Evolutionary conservation across 331 rosid genomes (phyloP), one percentile per base, ranked within the genome.

Genomic region (Pyrus hybrid): DNA sequence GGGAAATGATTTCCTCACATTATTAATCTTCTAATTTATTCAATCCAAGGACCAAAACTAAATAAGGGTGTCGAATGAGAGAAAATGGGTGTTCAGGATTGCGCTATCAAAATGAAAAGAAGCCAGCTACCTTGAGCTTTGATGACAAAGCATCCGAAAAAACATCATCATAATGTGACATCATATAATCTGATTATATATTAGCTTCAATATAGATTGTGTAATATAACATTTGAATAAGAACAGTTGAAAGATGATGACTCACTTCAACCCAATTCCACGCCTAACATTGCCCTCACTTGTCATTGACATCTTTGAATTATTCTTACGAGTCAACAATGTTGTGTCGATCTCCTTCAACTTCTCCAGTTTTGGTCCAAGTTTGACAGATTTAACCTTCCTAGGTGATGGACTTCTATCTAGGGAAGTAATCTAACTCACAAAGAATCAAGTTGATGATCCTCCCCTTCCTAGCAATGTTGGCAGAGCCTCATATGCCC

Each of bases 351-450:
- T 79, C 68, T 85, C 58, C 79, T 85, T 91, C 83, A 77, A 85
- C 85, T 83, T 82, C 67, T 9, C 86, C 13, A 72, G 0, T 57
- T 88, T 91, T 74, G 26, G 4, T 17, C 73, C 78, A 21, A 85
- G 80, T 77, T 35, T 35, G 21, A 0, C 64, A 18, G 35, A 63
- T 2, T 79, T 87, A 30, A 6, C 43, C 0, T 79, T 90, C 72
- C 69, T 71, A 68, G 88, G 89, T 3, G 96, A 88, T 74, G 87
- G 88, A 7, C 81, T 86, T 64, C 21, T 75, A 12, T 80, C 88
- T 2, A 7, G 28, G 3, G 73, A 68, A 29, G 86, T 76, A 68
- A 74, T 90, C 1, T 85, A 90, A 61, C 84, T 90, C 54, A 85
- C 88, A 17, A 83, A 72, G 79, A 86, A 88, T 84, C 82, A 70